These are phyloP conservation scores for Coemansia sp. DNA, from an alignment of 192 early-diverging fungal species.

Conservation along the genomic window DNA sequence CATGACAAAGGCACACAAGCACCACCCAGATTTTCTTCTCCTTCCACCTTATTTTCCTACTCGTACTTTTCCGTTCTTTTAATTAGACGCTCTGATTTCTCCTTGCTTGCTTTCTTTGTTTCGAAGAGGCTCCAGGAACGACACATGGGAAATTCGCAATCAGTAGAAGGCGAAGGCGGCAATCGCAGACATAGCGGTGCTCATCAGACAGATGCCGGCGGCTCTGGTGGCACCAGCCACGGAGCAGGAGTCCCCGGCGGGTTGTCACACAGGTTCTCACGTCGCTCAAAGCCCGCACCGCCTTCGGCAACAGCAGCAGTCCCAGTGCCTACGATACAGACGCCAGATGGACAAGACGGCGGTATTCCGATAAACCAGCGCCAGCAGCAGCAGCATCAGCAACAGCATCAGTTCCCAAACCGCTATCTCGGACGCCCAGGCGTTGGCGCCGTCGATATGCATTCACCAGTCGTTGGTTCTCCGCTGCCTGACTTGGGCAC, in stretches of 20 bases:
- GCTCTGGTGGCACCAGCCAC: constrained; percentile 15
- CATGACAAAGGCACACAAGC: too few species aligned
- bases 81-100: neutral
- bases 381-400: constrained; percentile 12
- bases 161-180: constrained; percentile 34
- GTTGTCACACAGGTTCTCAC: constrained; percentile 40
- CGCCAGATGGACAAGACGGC: constrained; percentile 6
- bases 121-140: neutral
- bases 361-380: constrained; percentile 1
- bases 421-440: constrained; percentile 15
- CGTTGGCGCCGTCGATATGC: constrained; percentile 51
- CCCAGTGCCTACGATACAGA: constrained; percentile 27
- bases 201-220: constrained; percentile 17
- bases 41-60: too few species aligned
- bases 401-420: neutral
- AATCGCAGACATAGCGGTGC: constrained; percentile 32
- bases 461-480: constrained; percentile 50
- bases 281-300: constrained; percentile 40
- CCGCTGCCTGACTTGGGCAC: constrained; percentile 42
- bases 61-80: neutral
- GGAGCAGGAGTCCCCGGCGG: constrained; percentile 14
- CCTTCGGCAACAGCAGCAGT: constrained; percentile 28
- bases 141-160: constrained; percentile 54
- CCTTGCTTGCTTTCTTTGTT: neutral
- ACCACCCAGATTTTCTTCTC: too few species aligned